phyloP scores from a whole-genome alignment of 768 basidiomycete species.

The Pulveroboletus sp. region DNA sequence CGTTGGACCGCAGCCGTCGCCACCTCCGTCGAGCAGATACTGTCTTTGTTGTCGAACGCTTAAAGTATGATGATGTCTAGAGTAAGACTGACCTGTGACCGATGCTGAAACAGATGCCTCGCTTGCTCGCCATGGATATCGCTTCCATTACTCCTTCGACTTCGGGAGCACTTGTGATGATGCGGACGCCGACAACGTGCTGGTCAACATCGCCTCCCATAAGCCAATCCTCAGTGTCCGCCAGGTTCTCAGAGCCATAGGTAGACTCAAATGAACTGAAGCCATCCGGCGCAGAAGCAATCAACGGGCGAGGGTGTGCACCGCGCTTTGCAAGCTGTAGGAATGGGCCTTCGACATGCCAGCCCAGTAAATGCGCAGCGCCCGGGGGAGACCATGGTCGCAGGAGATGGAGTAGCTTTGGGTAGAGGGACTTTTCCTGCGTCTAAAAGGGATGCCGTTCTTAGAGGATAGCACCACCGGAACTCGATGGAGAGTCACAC shows the following conservation, averaged over 20 bases:
- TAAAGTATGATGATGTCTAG: not conserved
- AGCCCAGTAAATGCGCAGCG: slow-evolving; percentile 77
- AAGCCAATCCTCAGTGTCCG: slow-evolving; percentile 62
- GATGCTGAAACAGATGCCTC: slow-evolving; percentile 77
- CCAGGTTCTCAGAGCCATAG: slow-evolving; percentile 65
- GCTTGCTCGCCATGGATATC: slow-evolving; percentile 51
- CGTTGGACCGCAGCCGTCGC: slow-evolving; percentile 65
- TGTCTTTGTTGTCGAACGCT: slow-evolving; percentile 24
- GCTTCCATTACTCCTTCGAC: slow-evolving; percentile 75
- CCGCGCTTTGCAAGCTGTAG: slow-evolving; percentile 78
- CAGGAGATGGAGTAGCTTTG: slow-evolving; percentile 62
- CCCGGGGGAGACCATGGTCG: slow-evolving; percentile 57
- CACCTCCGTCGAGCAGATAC: slow-evolving; percentile 68
- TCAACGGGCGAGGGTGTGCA: slow-evolving; percentile 68
- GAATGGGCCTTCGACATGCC: slow-evolving; percentile 92
- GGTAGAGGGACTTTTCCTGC: slow-evolving; percentile 71
- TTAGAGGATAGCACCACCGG: not conserved
- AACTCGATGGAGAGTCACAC: slow-evolving; percentile 19
- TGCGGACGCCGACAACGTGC: slow-evolving; percentile 53
- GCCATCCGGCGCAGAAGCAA: slow-evolving; percentile 58
- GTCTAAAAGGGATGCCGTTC: slow-evolving; percentile 42
- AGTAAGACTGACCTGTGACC: slow-evolving; percentile 66
- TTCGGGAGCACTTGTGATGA: slow-evolving; percentile 87
- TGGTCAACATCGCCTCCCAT: slow-evolving; percentile 35
- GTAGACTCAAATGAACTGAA: slow-evolving; percentile 65